These are phyloP conservation scores for Phoma sp. DNA, from an alignment of 2,329 filamentous ascomycete genomes.

Conservation along the genomic window DNA sequence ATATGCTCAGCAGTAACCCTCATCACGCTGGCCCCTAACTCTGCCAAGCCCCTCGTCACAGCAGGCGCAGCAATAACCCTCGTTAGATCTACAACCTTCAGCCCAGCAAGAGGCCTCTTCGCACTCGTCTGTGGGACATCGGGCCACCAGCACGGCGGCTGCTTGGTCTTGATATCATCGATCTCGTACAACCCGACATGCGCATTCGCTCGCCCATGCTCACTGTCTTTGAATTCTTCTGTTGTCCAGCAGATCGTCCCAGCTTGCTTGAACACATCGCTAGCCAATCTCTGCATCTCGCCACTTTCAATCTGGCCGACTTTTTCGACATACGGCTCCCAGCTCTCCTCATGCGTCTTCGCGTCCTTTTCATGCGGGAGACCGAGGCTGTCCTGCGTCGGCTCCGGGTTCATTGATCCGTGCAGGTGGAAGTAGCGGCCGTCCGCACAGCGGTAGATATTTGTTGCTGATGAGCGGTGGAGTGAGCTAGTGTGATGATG, in stretches of 20 bases:
- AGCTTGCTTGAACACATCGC: conserved; percentile 51
- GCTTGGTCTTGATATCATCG: conserved; percentile 35
- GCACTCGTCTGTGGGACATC: conserved; percentile 40
- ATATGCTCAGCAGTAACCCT: conserved; percentile 52
- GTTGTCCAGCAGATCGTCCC: conserved; percentile 51
- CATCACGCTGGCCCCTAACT: conserved; percentile 59
- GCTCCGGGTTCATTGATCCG: conserved; percentile 57
- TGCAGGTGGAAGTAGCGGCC: conserved; percentile 58
- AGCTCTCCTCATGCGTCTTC: conserved; percentile 39
- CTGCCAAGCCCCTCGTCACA: conserved; percentile 53
- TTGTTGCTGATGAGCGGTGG: conserved; percentile 50
- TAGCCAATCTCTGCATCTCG: conserved; percentile 47
- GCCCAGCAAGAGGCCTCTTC: conserved; percentile 54
- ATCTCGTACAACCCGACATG: conserved; percentile 54
- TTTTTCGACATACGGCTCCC: conserved; percentile 45
- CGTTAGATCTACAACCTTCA: conserved; percentile 61
- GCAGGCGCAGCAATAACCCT: conserved; percentile 59
- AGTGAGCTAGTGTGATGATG: conserved; percentile 24
- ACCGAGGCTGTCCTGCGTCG: conserved; percentile 48
- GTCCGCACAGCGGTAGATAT: conserved; percentile 58
- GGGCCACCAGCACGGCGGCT: conserved; percentile 55
- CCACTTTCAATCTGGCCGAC: conserved; percentile 43
- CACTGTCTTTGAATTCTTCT: conserved; percentile 49
- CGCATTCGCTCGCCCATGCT: conserved; percentile 54
- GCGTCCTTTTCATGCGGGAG: conserved; percentile 44